Conservation (phyloP, 257 asterid species). For the Plantago major region DNA sequence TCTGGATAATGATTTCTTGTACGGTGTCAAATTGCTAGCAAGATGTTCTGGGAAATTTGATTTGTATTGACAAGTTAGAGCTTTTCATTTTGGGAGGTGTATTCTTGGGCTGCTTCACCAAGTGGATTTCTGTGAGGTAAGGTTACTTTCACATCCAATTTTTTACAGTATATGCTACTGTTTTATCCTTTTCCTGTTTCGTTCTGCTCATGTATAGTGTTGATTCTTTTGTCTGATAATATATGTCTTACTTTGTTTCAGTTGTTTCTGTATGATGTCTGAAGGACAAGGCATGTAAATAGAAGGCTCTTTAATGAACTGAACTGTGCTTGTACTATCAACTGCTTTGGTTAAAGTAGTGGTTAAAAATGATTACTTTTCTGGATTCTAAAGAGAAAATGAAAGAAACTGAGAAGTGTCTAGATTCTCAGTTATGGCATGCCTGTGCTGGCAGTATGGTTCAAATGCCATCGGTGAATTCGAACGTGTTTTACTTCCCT, state of each 20-base stretch:
- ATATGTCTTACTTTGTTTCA: constrained; percentile 25
- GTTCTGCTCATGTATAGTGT: constrained; percentile 9
- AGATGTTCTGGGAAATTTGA: constrained; percentile 6
- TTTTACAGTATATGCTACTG: constrained; percentile 1
- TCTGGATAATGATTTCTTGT: too few species aligned
- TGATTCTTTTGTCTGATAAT: not conserved
- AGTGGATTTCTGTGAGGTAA: constrained; percentile 39
- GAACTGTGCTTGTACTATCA: constrained; percentile 6
- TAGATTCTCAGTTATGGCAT: constrained; percentile 96
- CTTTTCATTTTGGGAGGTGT: too few species aligned
- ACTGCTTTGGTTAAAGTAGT: not conserved
- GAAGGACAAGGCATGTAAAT: constrained; percentile 18
- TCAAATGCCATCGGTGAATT: constrained; percentile 64
- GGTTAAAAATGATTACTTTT: constrained; percentile 45
- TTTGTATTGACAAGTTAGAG: constrained; percentile 12
- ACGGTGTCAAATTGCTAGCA: constrained; percentile 10
- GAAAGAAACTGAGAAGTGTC: constrained; percentile 52
- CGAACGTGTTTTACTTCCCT: constrained; percentile 83
- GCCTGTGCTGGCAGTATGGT: constrained; percentile 98
- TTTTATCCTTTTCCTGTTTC: constrained; percentile 7
- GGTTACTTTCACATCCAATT: constrained; percentile 9
- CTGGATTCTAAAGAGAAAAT: constrained; percentile 56
- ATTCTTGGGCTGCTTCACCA: constrained; percentile 23
- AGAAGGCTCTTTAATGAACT: constrained; percentile 17
- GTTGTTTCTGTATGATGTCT: constrained; percentile 21